Evolutionary conservation across 1,284 basidiomycete genomes (phyloP).

Genomic region (Papiliotrema terrestris): DNA sequence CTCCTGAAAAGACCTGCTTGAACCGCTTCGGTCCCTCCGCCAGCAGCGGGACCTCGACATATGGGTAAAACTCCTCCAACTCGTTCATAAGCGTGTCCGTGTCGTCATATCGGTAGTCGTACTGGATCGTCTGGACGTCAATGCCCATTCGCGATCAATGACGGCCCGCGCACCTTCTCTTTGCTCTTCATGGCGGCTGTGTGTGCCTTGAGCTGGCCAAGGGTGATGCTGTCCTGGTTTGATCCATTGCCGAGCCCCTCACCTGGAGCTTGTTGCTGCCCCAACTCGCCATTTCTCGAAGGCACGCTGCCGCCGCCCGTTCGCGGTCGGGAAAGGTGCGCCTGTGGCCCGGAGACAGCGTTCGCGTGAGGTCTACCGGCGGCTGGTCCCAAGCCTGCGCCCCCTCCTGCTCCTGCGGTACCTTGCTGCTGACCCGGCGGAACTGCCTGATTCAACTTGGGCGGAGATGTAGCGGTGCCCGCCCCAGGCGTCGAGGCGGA

Average conservation of each 20-base stretch:
- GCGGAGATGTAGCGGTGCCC: neutral
- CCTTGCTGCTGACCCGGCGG: neutral
- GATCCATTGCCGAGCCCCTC: neutral
- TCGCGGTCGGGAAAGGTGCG: constrained; percentile 8
- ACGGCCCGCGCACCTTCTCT: constrained; percentile 21
- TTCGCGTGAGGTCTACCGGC: neutral
- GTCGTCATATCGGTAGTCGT: constrained; percentile 89
- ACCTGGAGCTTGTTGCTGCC: neutral
- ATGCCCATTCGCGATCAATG: neutral
- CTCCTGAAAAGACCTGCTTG: constrained; percentile 73
- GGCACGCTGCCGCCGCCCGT: neutral
- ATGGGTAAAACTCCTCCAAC: constrained; percentile 97
- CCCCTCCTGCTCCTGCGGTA: too few species aligned
- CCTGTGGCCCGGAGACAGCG: neutral
- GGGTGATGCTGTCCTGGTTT: constrained; percentile 27
- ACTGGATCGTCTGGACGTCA: constrained; percentile 52
- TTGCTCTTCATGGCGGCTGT: constrained; percentile 21
- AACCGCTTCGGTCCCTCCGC: constrained; percentile 83
- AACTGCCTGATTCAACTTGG: neutral
- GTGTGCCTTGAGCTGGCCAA: constrained; percentile 34
- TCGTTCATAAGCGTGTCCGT: constrained; percentile 93
- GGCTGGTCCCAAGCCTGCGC: too few species aligned
- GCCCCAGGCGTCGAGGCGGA: neutral
- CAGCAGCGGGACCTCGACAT: constrained; percentile 89
- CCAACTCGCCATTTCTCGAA: neutral